These are phyloP conservation scores for Thelephora terrestris DNA, from an alignment of 1,284 basidiomycete genomes.

Conservation along the genomic window DNA sequence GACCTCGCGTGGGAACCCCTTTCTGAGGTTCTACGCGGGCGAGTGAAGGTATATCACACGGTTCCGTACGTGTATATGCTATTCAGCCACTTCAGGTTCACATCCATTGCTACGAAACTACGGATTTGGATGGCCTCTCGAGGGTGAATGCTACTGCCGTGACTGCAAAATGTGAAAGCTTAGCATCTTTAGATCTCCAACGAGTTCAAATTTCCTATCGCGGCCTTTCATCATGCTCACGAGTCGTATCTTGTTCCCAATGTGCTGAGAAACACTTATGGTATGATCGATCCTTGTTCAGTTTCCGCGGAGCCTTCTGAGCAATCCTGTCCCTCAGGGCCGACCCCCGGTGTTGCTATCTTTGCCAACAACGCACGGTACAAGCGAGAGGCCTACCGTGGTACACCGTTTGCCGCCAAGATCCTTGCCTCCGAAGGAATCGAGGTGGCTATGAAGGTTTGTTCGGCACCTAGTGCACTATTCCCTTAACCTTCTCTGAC, in stretches of 20 bases:
- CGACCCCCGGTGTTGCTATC: conserved; percentile 43
- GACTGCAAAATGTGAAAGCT: neutral
- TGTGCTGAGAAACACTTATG: conserved; percentile 49
- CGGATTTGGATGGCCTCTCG: conserved; percentile 67
- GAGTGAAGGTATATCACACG: conserved; percentile 40
- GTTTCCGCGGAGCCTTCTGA: neutral
- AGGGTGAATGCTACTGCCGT: conserved; percentile 29
- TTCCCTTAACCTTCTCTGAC: conserved; percentile 9
- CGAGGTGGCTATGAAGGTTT: conserved; percentile 58
- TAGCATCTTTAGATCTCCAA: conserved; percentile 19
- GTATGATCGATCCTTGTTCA: conserved; percentile 9
- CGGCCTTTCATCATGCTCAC: conserved; percentile 50
- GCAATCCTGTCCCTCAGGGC: conserved; percentile 14
- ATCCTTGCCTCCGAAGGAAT: conserved; percentile 61
- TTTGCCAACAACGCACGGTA: conserved; percentile 48
- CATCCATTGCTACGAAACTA: conserved; percentile 70
- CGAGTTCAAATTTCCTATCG: conserved; percentile 42
- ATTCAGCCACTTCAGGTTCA: conserved; percentile 31
- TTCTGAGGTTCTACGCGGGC: conserved; percentile 73
- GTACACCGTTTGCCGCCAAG: conserved; percentile 68
- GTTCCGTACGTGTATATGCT: neutral
- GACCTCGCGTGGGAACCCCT: conserved; percentile 74
- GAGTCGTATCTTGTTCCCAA: conserved; percentile 49
- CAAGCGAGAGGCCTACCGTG: conserved; percentile 72
- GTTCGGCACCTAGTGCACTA: conserved; percentile 14